phyloP scores from a whole-genome alignment of 176 grass and related monocot genomes.

The Oryza meyeriana region DNA sequence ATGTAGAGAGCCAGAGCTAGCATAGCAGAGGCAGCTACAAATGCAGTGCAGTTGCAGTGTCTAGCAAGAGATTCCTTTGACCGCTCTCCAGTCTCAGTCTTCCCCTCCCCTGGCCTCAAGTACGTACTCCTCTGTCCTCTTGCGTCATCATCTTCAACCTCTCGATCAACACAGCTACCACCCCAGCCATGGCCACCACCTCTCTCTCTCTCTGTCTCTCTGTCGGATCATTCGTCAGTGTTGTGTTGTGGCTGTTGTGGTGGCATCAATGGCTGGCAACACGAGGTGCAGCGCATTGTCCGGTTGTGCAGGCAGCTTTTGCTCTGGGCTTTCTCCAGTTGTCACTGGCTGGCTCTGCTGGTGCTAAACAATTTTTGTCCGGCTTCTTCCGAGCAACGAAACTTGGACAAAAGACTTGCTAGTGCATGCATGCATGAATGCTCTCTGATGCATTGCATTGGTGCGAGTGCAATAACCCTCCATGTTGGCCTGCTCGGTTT shows the following conservation, averaged over 20 bases:
- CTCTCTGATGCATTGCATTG: background rate
- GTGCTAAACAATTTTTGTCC: slow-evolving; percentile 32
- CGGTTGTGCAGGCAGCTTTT: background rate
- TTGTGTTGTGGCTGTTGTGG: background rate
- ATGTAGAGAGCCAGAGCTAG: background rate
- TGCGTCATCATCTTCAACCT: slow-evolving; percentile 6
- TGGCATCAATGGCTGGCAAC: background rate
- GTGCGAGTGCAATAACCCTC: background rate
- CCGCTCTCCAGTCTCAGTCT: slow-evolving; percentile 14
- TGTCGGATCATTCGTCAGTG: too few relatives aligned
- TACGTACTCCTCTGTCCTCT: slow-evolving; percentile 27
- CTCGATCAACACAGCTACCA: background rate
- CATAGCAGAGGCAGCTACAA: background rate
- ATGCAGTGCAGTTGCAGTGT: slow-evolving; percentile 6
- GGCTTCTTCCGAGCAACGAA: slow-evolving; percentile 6
- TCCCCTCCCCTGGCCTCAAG: background rate
- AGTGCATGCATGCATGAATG: background rate
- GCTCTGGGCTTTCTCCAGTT: background rate
- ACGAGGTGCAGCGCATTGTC: background rate
- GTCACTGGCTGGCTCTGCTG: background rate
- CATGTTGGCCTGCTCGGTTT: background rate
- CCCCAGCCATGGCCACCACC: background rate
- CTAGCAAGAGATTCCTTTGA: slow-evolving; percentile 33
- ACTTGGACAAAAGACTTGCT: background rate
- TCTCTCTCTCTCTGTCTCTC: background rate